phyloP scores from a whole-genome alignment of 2,329 filamentous ascomycete genomes.

The Alternaria brassicae region DNA sequence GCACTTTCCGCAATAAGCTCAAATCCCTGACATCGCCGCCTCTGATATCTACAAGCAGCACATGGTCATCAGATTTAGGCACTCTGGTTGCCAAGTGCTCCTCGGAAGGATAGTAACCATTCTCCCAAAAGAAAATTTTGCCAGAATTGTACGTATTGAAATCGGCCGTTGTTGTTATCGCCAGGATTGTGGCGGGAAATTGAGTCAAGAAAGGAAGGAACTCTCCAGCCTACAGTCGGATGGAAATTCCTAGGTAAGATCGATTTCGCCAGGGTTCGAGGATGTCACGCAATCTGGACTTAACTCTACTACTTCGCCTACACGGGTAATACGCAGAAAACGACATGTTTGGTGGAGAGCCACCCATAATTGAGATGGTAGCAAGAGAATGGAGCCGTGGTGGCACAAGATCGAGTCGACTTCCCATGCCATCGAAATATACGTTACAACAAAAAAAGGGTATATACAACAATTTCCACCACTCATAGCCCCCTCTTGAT shows the following conservation, averaged over 20 bases:
- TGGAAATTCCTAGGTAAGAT: no score
- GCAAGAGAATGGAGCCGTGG: background rate
- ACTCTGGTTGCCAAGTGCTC: background rate
- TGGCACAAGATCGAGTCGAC: background rate
- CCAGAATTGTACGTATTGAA: slow-evolving; percentile 19
- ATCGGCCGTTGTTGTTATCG: slow-evolving; percentile 13
- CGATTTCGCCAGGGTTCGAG: background rate
- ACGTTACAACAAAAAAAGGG: slow-evolving; percentile 5
- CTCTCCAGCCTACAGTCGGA: slow-evolving; percentile 20
- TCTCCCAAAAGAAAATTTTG: slow-evolving; percentile 18
- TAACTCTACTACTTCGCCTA: background rate
- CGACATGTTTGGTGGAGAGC: background rate
- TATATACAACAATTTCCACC: slow-evolving; percentile 1
- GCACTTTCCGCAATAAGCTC: background rate
- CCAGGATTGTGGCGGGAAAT: slow-evolving; percentile 13
- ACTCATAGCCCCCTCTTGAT: background rate
- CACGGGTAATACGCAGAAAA: background rate
- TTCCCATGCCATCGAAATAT: background rate
- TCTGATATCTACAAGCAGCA: background rate
- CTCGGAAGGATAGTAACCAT: slow-evolving; percentile 4
- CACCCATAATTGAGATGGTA: background rate
- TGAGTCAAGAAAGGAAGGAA: slow-evolving; percentile 15
- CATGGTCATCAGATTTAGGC: background rate
- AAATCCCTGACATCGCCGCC: background rate
- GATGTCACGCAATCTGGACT: background rate